Conservation (phyloP, 805 yeast species). For the Wickerhamomyces chaumierensis region DNA sequence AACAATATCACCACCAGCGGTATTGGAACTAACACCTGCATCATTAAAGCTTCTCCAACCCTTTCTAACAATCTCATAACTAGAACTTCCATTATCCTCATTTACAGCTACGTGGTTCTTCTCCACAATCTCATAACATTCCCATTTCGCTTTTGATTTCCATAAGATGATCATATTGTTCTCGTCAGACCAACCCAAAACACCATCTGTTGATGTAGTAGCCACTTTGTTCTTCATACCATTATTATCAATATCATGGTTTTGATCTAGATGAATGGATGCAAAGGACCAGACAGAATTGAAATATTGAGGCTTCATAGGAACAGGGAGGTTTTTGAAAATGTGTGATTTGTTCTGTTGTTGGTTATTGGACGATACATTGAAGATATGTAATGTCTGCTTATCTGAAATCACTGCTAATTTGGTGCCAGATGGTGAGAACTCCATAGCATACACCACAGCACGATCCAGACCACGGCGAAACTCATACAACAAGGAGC, state of each 20-base stretch:
- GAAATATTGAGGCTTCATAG: conserved; percentile 62
- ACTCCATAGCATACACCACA: conserved; percentile 67
- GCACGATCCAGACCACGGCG: conserved; percentile 88
- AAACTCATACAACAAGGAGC: conserved; percentile 70
- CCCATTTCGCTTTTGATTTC: conserved; percentile 72
- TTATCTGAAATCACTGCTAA: conserved; percentile 86
- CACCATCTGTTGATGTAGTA: conserved; percentile 31
- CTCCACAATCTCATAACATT: conserved; percentile 65
- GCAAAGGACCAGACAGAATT: conserved; percentile 84
- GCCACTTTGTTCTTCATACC: conserved; percentile 10
- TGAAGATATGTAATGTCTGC: conserved; percentile 79
- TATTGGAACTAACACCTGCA: no score
- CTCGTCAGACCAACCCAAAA: conserved; percentile 62
- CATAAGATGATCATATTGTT: conserved; percentile 67
- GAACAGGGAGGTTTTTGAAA: conserved; percentile 43
- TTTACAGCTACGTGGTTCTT: conserved; percentile 12
- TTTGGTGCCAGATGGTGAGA: conserved; percentile 64
- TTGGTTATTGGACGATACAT: conserved; percentile 27
- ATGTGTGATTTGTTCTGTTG: conserved; percentile 50
- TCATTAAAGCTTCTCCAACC: conserved; percentile 54
- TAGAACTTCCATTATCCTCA: conserved; percentile 11
- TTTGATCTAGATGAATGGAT: conserved; percentile 38
- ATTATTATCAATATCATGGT: conserved; percentile 14
- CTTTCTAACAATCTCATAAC: conserved; percentile 51
- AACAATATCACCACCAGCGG: no score